These are phyloP conservation scores for Gaultheria prostrata DNA, from an alignment of 148 eudicot genomes.

Conservation along the genomic window DNA sequence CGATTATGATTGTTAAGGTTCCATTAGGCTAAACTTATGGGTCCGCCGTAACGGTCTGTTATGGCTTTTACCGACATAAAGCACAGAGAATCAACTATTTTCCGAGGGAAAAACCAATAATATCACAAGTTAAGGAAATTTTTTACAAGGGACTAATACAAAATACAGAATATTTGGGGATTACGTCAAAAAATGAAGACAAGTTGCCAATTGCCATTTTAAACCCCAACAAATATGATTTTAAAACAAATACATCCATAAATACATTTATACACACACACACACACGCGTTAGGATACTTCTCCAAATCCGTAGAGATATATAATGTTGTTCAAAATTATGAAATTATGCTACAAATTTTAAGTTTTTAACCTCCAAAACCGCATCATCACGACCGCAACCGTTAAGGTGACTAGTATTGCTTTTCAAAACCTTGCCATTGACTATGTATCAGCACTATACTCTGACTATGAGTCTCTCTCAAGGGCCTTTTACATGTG, in stretches of 20 bases:
- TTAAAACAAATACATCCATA: not conserved
- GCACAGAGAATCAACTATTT: not conserved
- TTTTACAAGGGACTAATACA: not conserved
- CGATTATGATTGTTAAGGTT: not conserved
- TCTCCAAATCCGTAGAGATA: too few species aligned
- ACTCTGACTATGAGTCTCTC: too few species aligned
- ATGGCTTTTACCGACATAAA: not conserved
- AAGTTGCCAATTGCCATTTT: not conserved
- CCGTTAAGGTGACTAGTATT: too few species aligned
- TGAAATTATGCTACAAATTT: too few species aligned
- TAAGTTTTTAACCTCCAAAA: too few species aligned
- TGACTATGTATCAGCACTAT: too few species aligned
- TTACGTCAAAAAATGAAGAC: not conserved
- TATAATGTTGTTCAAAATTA: not conserved
- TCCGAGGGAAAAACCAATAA: not conserved
- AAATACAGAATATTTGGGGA: not conserved
- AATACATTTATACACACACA: too few species aligned
- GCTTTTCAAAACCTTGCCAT: too few species aligned
- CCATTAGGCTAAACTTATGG: not conserved
- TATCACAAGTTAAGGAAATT: not conserved
- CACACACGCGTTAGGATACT: too few species aligned
- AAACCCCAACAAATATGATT: not conserved
- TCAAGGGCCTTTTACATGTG: too few species aligned
- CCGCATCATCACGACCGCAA: too few species aligned
- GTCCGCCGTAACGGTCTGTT: not conserved